Conservation (phyloP, 73 alveolate genomes). For the Paramecium bursaria region DNA sequence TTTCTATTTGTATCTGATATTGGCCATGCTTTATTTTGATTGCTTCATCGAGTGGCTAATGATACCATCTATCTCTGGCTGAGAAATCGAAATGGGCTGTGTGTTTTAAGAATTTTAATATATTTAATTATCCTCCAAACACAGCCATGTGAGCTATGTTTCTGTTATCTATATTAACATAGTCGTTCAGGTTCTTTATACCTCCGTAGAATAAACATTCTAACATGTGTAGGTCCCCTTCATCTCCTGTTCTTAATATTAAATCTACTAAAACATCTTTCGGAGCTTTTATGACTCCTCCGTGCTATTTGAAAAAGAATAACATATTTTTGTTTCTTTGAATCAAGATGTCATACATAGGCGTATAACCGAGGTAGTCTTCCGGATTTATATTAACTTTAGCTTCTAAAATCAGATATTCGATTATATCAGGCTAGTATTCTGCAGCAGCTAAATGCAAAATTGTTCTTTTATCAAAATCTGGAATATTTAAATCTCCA, state of each 20-base stretch:
- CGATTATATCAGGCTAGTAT: conserved; percentile 3
- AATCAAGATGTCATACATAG: conserved; percentile 60
- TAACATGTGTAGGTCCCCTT: conserved; percentile 31
- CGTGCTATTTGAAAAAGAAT: conserved; percentile 42
- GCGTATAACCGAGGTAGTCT: conserved; percentile 65
- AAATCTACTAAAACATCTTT: conserved; percentile 42
- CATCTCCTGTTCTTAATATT: conserved; percentile 41
- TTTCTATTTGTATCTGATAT: background rate
- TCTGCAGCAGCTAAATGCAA: conserved; percentile 66
- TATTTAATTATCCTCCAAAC: conserved; percentile 1
- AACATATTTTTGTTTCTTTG: conserved; percentile 41
- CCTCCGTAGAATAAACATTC: conserved; percentile 61
- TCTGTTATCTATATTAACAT: conserved; percentile 57
- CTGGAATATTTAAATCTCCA: conserved; percentile 60
- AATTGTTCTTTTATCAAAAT: conserved; percentile 64
- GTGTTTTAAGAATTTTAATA: conserved; percentile 48
- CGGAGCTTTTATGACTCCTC: conserved; percentile 60
- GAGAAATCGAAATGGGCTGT: conserved; percentile 64
- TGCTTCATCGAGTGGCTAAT: conserved; percentile 62
- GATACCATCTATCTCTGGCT: conserved; percentile 68
- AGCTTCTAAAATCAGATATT: conserved; percentile 51
- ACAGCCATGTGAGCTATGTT: conserved; percentile 67
- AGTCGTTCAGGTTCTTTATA: conserved; percentile 61
- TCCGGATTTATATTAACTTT: conserved; percentile 54
- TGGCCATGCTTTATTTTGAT: conserved; percentile 3